Conservation (phyloP, 2,329 filamentous ascomycete genomes). For the Fusarium redolens region DNA sequence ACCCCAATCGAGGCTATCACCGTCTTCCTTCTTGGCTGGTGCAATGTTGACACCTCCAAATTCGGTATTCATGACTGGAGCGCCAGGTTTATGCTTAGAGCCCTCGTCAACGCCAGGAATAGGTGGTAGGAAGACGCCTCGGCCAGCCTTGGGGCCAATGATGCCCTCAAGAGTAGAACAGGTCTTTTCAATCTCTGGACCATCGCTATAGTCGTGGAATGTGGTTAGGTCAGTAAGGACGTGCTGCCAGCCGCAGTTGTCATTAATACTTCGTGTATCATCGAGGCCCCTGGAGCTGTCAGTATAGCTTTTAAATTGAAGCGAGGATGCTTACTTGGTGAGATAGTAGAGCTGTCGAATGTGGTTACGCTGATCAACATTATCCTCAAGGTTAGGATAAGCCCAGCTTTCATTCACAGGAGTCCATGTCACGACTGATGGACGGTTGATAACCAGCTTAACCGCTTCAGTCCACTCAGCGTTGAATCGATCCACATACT, state of each 20-base stretch:
- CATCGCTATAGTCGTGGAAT: conserved; percentile 76
- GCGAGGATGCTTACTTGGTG: conserved; percentile 62
- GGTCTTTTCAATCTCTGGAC: conserved; percentile 63
- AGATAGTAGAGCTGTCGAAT: conserved; percentile 71
- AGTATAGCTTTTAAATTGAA: conserved; percentile 38
- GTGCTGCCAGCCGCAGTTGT: conserved; percentile 80
- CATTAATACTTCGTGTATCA: conserved; percentile 72
- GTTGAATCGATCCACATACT: conserved; percentile 70
- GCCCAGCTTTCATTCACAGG: conserved; percentile 74
- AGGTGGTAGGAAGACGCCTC: conserved; percentile 65
- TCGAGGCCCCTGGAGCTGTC: conserved; percentile 60
- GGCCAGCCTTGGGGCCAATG: conserved; percentile 61
- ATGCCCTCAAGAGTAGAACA: conserved; percentile 66
- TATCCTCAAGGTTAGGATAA: conserved; percentile 68
- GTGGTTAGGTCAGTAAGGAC: conserved; percentile 72
- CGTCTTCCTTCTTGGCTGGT: conserved; percentile 52
- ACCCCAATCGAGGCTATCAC: conserved; percentile 69
- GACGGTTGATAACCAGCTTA: conserved; percentile 73
- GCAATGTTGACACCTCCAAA: conserved; percentile 77
- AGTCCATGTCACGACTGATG: conserved; percentile 74
- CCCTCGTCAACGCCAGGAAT: conserved; percentile 58
- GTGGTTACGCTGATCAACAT: conserved; percentile 70
- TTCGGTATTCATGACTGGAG: conserved; percentile 74
- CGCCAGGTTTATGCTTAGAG: conserved; percentile 61
- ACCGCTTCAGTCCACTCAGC: conserved; percentile 73